Base-by-base conservation (phyloP, 495 filamentous ascomycete species). In the Aspergillus panamensis region DNA sequence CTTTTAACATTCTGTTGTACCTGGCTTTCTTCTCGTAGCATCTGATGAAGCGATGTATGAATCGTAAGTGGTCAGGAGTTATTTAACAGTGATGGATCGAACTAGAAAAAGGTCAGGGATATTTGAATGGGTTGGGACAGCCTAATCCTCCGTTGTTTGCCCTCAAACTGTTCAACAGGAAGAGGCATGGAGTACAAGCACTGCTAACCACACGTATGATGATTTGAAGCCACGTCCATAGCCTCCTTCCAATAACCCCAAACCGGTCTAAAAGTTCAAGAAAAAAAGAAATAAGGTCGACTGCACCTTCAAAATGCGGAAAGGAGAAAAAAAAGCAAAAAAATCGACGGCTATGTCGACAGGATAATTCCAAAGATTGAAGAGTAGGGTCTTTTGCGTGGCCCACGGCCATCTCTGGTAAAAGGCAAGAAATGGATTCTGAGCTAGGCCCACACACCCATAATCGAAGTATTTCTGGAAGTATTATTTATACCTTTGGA, bases 381-480 rank as follows among this genome's bases (percentile, higher is more conserved):
- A 45, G 35, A 59, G 51, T 59, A 59, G 57, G 57, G 57, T 54
- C 29, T 58, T 58, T 58, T 58, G 56, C 56, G 56, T 58, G 56
- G 56, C 56, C 56, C 56, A 58, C 56, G 56, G 56, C 56, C 56
- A 58, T 58, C 56, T 58, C 56, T 58, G 56, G 56, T 58, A 58
- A 58, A 58, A 58, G 56, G 56, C 56, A 58, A 58, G 56, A 58
- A 58, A 58, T 58, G 56, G 56, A 58, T 58, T 58, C 56, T 58
- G 56, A 58, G 56, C 56, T 58, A 58, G 56, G 56, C 56, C 56
- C 56, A 58, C 56, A 58, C 56, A 58, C 56, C 56, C 56, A 42
- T 58, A 25, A 47, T 17, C 13, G 4, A 0, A 1, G 0, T 6
- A 10, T 16, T 1, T 10, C n/a, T 17, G 39, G 6, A 48, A 39